Base-by-base conservation (phyloP, 2,329 filamentous ascomycete species). In the Corinectria fuckeliana region DNA sequence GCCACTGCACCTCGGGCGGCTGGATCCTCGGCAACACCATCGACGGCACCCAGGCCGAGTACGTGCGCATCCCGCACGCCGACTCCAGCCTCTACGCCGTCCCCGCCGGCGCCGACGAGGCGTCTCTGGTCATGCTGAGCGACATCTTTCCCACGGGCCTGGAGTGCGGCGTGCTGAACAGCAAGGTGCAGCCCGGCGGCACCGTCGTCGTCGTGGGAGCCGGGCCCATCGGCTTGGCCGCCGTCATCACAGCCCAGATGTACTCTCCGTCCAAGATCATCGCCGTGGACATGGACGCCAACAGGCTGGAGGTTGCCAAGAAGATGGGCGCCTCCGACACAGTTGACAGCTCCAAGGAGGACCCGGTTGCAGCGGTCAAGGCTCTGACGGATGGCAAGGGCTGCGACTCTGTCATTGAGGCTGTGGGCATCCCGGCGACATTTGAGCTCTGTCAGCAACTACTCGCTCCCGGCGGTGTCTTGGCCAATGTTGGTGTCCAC, bases 401-500 rank as follows among this genome's bases (percentile, higher is more conserved):
- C 0, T 85, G 82, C 62, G 84, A 88, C 58, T 76, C 81, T 0
- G 84, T 87, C 1, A 84, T 86, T 49, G 85, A 87, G 69, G 83
- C 82, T 0, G 85, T 87, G 2, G 84, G 84, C 1, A 74, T 83
- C 8, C 81, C 82, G 0, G 76, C 75, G 0, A 85, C 81, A 0
- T 85, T 87, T 66, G 75, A 81, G 14, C 71, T 85, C 39, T 82
- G 80, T 51, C 84, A 87, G 69, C 73, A 80, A 7, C 66, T 88
- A 21, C 77, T 87, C 9, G 83, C 81, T 0, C 74, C 80, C 0
- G 84, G 84, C 1, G 85, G 83, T 4, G 73, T 76, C 0, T 80
- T 87, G 61, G 84, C 84, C 4, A 87, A 86, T 66, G 77, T 87
- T 2, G 85, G 85, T 8, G 85, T 87, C 6, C 83, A 86, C 64